Conservation (phyloP, 352 stramenopile genomes). For the Pythium scleroteichum region DNA sequence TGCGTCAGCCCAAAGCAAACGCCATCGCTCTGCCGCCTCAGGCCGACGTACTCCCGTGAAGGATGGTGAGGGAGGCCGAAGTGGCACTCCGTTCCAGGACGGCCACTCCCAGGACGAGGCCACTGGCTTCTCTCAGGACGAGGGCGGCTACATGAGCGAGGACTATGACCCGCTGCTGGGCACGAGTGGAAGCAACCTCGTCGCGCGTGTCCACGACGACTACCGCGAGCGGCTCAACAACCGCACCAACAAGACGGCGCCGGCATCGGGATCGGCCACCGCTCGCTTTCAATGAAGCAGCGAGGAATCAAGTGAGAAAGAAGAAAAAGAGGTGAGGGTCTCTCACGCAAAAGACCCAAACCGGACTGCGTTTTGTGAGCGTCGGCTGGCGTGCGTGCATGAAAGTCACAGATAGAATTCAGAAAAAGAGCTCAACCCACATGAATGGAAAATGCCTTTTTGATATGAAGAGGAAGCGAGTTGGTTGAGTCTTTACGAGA, state of each 20-base stretch:
- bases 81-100: slow-evolving; percentile 13
- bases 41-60: slow-evolving; percentile 38
- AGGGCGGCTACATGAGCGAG: slow-evolving; percentile 30
- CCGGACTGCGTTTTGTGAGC: no score
- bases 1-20: slow-evolving; percentile 79
- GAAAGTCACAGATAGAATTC: slow-evolving; percentile 1
- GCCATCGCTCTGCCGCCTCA: slow-evolving; percentile 41
- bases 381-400: no score
- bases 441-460: background rate
- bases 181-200: slow-evolving; percentile 44
- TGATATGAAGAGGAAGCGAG: slow-evolving; percentile 1
- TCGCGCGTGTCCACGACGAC: slow-evolving; percentile 75
- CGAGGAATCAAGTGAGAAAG: background rate
- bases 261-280: slow-evolving; percentile 13
- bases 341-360: background rate
- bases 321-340: background rate
- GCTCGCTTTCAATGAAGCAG: slow-evolving; percentile 15
- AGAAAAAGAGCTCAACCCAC: background rate
- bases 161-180: slow-evolving; percentile 70
- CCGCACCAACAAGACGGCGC: slow-evolving; percentile 32
- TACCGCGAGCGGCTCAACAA: slow-evolving; percentile 73
- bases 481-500: background rate
- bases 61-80: slow-evolving; percentile 36
- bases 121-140: slow-evolving; percentile 22
- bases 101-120: slow-evolving; percentile 40